Evolutionary conservation across 2,329 filamentous ascomycete genomes (phyloP).

Genomic region (Venturia nashicola): DNA sequence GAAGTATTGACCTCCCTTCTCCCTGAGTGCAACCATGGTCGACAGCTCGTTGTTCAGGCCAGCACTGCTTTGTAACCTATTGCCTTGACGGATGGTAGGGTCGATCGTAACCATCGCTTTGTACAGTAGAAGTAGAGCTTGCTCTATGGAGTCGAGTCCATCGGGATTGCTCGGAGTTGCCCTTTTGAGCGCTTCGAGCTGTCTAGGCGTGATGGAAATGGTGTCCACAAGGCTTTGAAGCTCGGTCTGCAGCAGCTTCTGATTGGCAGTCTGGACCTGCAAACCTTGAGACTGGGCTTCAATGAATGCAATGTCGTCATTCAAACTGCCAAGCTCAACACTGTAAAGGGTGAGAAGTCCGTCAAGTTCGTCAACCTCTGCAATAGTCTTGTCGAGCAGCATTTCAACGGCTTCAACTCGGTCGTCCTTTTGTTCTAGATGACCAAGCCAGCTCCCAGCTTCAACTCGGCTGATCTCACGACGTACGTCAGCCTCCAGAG

Average conservation of each 20-base stretch:
- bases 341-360: conserved; percentile 88
- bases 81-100: conserved; percentile 53
- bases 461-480: conserved; percentile 83
- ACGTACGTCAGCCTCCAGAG: conserved; percentile 71
- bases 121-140: conserved; percentile 67
- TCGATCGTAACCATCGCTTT: conserved; percentile 92
- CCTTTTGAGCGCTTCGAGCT: conserved; percentile 61
- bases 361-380: conserved; percentile 92
- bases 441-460: conserved; percentile 81
- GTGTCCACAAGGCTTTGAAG: conserved; percentile 81
- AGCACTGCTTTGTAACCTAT: conserved; percentile 34
- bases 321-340: conserved; percentile 84
- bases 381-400: conserved; percentile 79
- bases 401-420: conserved; percentile 75
- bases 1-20: conserved; percentile 85
- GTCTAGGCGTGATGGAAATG: conserved; percentile 68
- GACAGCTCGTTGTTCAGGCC: conserved; percentile 53
- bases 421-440: conserved; percentile 76
- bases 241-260: conserved; percentile 85
- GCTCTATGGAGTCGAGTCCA: conserved; percentile 68
- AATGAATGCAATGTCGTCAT: conserved; percentile 93
- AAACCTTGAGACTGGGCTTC: conserved; percentile 94
- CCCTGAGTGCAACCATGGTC: conserved; percentile 85
- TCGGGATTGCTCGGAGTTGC: conserved; percentile 59
- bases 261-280: conserved; percentile 93